Percentiles rank a stretch among this genome's conserved stretches.
These are phyloP conservation scores for Poa annua DNA, from an alignment of 176 grass and related monocot species.

Conservation along the genomic window DNA sequence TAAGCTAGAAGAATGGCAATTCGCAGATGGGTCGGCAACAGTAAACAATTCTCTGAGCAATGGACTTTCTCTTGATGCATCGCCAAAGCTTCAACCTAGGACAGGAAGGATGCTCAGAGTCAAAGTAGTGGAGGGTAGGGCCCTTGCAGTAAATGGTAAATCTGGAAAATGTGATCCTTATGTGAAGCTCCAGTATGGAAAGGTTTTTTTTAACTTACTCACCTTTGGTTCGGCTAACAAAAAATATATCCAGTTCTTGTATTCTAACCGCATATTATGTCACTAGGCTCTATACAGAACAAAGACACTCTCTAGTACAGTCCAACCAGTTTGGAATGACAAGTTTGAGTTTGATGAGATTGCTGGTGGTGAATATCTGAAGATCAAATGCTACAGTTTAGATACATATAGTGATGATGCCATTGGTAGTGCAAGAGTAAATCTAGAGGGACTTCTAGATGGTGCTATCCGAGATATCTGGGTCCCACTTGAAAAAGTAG, in stretches of 20 bases:
- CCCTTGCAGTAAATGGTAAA: slow-evolving; percentile 72
- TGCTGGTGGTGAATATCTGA: slow-evolving; percentile 79
- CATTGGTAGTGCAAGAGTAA: slow-evolving; percentile 89
- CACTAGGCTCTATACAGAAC: slow-evolving; percentile 82
- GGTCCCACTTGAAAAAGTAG: slow-evolving; percentile 87
- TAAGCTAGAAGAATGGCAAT: slow-evolving; percentile 95
- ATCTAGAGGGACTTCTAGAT: slow-evolving; percentile 80
- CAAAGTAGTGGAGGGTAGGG: slow-evolving; percentile 70
- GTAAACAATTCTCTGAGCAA: slow-evolving; percentile 51
- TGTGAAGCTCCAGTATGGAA: slow-evolving; percentile 91
- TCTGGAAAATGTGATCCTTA: slow-evolving; percentile 89
- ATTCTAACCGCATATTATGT: slow-evolving; percentile 23
- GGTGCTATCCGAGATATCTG: slow-evolving; percentile 68
- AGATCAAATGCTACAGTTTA: slow-evolving; percentile 80
- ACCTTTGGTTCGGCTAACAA: slow-evolving; percentile 22
- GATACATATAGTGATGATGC: slow-evolving; percentile 84
- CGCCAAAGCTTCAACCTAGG: slow-evolving; percentile 50
- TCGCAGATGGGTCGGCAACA: slow-evolving; percentile 85
- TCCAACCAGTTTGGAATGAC: slow-evolving; percentile 76
- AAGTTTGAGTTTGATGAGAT: slow-evolving; percentile 95
- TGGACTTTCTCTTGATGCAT: slow-evolving; percentile 47
- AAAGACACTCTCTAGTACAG: slow-evolving; percentile 64
- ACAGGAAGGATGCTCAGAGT: slow-evolving; percentile 90
- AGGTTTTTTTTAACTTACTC: slow-evolving; percentile 58
- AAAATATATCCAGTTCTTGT: not conserved